phyloP scores from a whole-genome alignment of 352 stramenopile genomes.

The Phytophthora fragariaefolia region DNA sequence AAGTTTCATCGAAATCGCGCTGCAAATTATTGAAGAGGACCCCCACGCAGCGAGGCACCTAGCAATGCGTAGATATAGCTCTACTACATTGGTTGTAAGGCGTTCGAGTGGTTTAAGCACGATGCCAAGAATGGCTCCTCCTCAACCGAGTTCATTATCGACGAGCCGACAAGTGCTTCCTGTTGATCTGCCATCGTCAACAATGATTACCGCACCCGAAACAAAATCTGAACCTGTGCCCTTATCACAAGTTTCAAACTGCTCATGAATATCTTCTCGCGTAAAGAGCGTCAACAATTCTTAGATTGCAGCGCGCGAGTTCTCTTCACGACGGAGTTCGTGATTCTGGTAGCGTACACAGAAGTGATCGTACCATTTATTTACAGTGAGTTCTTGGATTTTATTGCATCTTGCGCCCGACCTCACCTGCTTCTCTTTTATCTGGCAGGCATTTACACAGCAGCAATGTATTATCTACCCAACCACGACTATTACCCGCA shows the following conservation, averaged over 20 bases:
- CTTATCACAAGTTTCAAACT: background rate
- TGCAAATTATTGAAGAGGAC: conserved; percentile 11
- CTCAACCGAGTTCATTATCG: background rate
- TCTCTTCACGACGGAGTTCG: conserved; percentile 38
- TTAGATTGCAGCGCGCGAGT: conserved; percentile 20
- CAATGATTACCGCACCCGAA: background rate
- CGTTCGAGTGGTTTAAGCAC: background rate
- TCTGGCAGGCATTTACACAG: conserved; percentile 32
- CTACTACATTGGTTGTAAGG: background rate
- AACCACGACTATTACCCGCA: conserved; percentile 40
- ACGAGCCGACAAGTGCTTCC: conserved; percentile 15
- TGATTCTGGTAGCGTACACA: conserved; percentile 39
- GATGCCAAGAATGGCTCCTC: background rate
- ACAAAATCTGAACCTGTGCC: background rate
- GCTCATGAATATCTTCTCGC: background rate
- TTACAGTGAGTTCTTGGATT: conserved; percentile 25
- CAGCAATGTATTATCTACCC: conserved; percentile 32
- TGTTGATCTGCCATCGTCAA: background rate
- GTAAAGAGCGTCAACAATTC: conserved; percentile 13
- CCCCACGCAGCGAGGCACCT: background rate
- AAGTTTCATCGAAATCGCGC: conserved; percentile 22
- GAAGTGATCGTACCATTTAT: conserved; percentile 41
- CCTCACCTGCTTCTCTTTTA: background rate
- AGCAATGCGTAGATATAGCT: conserved; percentile 7
- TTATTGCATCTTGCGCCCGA: background rate